Conservation (phyloP, 768 basidiomycete species). For the Symmetrospora coprosmae region DNA sequence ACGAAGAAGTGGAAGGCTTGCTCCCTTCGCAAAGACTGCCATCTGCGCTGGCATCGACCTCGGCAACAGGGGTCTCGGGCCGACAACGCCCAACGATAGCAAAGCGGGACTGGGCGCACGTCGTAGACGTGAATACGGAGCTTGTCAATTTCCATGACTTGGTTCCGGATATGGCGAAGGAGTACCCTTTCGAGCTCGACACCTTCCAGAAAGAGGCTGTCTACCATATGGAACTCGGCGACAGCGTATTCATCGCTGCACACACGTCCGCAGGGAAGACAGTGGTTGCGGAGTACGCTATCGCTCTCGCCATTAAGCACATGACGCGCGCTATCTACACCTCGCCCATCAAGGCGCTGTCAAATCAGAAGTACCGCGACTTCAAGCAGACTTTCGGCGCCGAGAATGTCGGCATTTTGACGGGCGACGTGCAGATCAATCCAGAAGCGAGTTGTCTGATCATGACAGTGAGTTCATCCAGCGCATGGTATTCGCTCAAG, state of each 20-base stretch:
- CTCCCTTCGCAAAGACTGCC: constrained; percentile 41
- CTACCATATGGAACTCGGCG: constrained; percentile 89
- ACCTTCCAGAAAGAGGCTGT: constrained; percentile 98
- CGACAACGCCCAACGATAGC: constrained; percentile 45
- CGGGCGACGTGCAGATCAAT: constrained; percentile 98
- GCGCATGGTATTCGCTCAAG: background rate
- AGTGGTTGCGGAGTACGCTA: constrained; percentile 97
- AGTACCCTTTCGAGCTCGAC: constrained; percentile 99
- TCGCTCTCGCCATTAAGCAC: constrained; percentile 87
- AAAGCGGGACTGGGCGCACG: constrained; percentile 96
- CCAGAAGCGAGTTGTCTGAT: constrained; percentile 92
- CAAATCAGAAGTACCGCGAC: constrained; percentile 97
- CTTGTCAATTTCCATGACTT: constrained; percentile 78
- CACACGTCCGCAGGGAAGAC: constrained; percentile 99
- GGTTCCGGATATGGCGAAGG: constrained; percentile 90
- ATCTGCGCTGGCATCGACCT: constrained; percentile 29
- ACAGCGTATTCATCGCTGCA: constrained; percentile 98
- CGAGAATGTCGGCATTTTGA: constrained; percentile 82
- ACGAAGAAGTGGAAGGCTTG: constrained; percentile 60
- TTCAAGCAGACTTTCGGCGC: constrained; percentile 93
- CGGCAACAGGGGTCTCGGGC: constrained; percentile 37
- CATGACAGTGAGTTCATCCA: constrained; percentile 50
- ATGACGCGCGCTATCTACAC: constrained; percentile 99
- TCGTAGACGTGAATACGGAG: constrained; percentile 80
- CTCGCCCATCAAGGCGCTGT: constrained; percentile 94